Evolutionary conservation across 148 eudicot genomes (phyloP), one percentile per base, ranked within the genome.

Genomic region (Heliamphora exappendiculata): DNA sequence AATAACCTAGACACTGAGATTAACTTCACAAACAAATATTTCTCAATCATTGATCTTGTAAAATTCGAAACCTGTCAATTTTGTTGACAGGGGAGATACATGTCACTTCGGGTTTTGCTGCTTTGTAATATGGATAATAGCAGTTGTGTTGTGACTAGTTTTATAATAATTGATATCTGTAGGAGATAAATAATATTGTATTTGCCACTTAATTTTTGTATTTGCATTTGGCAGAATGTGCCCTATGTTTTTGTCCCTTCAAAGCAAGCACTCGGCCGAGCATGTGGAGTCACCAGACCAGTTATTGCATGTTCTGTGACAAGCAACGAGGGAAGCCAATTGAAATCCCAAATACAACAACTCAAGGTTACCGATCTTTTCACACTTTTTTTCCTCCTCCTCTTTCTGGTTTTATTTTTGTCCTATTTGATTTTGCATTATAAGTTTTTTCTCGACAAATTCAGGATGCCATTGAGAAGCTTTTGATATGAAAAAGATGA

Each of bases 231-330:
- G 85, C 90, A 95, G 99, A 95, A 95, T 28, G 98, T 94, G 76
- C 98, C 98, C 2, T 94, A 94, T 63, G 98, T 94, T 11, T 94
- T 94, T 77, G 97, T 94, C 31, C 90, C 97, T 59, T 94, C 97
- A 41, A 94, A 91, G 83, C 88, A 90, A 90, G 95, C 93, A 12
- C 98, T 94, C 79, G 98, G 98, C 24, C 93, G 98, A 16, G 98
- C 98, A 31, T 92, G 97, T 84, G 97, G 97, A 55, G 97, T 95
- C 36, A 91, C 97, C 1, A 85, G 97, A 75, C 87, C 97, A 0
- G 99, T 95, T n/a, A 95, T 92, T 75, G 91, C 99, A 75, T 88
- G 93, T 77, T 95, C 97, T 22, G 97, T 95, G 79, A 95, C 99
- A 13, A 89, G 91, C 81, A 95, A 95, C 45, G 99, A 92, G 67